Evolutionary conservation across 2,329 filamentous ascomycete species (phyloP).

Genomic region (Aspergillus spinulosporus): DNA sequence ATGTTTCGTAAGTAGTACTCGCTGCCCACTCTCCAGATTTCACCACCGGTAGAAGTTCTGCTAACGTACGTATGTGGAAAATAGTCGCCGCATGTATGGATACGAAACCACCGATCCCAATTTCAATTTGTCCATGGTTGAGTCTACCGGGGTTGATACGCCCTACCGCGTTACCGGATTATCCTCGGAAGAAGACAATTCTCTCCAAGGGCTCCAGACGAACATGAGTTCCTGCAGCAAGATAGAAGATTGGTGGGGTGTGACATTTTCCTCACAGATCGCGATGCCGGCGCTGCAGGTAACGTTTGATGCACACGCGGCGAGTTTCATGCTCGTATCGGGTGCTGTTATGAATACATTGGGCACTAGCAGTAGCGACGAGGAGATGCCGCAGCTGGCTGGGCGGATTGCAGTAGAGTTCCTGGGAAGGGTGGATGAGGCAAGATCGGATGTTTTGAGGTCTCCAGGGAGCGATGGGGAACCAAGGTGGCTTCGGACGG

Average conservation of each 20-base stretch:
- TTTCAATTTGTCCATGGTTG: slow-evolving; percentile 11
- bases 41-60: background rate
- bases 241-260: slow-evolving; percentile 5
- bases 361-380: background rate
- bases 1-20: background rate
- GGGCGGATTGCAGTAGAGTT: slow-evolving; percentile 7
- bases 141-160: background rate
- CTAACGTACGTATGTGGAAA: background rate
- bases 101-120: background rate
- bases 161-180: slow-evolving; percentile 1
- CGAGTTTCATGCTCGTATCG: background rate
- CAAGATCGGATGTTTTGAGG: slow-evolving; percentile 10
- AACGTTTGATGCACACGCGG: slow-evolving; percentile 5
- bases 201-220: background rate
- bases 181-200: background rate
- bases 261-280: background rate
- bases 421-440: slow-evolving; percentile 5
- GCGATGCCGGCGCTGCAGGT: background rate
- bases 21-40: background rate
- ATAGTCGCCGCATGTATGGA: background rate
- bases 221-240: slow-evolving; percentile 11
- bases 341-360: slow-evolving; percentile 1
- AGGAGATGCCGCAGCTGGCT: background rate
- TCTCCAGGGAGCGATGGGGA: background rate
- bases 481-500: slow-evolving; percentile 5